These are phyloP conservation scores for Tricholoma furcatifolium DNA, from an alignment of 768 basidiomycete genomes.

Conservation along the genomic window DNA sequence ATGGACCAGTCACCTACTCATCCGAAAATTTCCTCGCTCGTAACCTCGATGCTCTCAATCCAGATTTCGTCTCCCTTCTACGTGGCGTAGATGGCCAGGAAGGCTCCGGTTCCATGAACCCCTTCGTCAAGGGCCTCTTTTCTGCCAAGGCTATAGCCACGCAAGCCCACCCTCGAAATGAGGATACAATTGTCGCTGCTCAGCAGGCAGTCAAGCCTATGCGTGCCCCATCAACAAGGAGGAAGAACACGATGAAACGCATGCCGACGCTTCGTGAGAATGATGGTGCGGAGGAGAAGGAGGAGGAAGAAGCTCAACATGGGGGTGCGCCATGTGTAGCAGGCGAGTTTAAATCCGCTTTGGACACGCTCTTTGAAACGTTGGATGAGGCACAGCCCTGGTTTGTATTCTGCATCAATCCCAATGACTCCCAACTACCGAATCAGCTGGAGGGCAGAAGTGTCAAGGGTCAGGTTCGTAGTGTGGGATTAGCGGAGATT, in stretches of 20 bases:
- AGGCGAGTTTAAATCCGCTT: constrained; percentile 82
- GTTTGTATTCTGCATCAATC: constrained; percentile 91
- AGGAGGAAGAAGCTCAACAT: constrained; percentile 41
- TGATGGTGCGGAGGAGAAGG: constrained; percentile 47
- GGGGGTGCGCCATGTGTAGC: constrained; percentile 69
- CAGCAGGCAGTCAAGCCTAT: constrained; percentile 94
- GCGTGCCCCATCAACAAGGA: constrained; percentile 86
- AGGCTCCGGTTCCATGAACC: constrained; percentile 79
- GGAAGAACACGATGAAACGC: constrained; percentile 73
- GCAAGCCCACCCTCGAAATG: constrained; percentile 86
- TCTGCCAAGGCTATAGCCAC: constrained; percentile 88
- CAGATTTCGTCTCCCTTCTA: constrained; percentile 89
- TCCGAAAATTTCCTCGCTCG: constrained; percentile 87
- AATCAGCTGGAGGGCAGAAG: constrained; percentile 91
- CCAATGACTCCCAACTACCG: constrained; percentile 93
- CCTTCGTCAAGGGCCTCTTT: constrained; percentile 91
- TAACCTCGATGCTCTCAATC: constrained; percentile 86
- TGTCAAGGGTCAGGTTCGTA: constrained; percentile 89
- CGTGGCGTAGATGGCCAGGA: constrained; percentile 68
- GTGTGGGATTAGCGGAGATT: constrained; percentile 76
- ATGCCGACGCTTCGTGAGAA: constrained; percentile 51
- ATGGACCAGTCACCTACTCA: constrained; percentile 89
- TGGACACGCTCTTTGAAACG: constrained; percentile 85
- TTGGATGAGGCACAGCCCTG: constrained; percentile 88
- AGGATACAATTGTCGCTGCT: constrained; percentile 93